Conservation (phyloP, 495 filamentous ascomycete species). For the Podospora comata region DNA sequence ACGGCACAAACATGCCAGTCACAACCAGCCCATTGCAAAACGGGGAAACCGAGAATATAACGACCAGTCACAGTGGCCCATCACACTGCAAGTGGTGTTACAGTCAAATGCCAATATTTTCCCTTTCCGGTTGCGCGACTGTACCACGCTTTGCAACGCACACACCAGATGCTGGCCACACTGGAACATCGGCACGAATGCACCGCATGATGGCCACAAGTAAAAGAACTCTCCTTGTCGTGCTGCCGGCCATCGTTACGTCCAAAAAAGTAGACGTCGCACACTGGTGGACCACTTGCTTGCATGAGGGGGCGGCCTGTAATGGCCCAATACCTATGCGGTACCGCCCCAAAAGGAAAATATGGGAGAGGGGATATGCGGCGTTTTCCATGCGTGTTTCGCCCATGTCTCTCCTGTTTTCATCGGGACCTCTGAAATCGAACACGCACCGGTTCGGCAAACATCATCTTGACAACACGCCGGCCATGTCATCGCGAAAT, state of each 20-base stretch:
- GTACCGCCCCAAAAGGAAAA: background rate
- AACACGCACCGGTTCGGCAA: background rate
- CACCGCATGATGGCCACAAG: background rate
- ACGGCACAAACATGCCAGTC: background rate
- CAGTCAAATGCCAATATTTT: background rate
- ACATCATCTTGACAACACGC: background rate
- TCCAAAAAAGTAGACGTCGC: background rate
- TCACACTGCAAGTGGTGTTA: background rate
- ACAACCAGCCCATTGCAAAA: background rate
- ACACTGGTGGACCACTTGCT: conserved; percentile 5
- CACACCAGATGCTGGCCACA: background rate
- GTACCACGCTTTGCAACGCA: background rate
- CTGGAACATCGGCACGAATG: background rate
- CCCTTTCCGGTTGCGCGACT: background rate
- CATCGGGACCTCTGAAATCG: background rate
- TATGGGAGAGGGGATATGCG: conserved; percentile 1
- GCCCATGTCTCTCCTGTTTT: background rate
- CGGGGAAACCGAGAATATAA: background rate
- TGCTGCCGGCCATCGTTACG: background rate
- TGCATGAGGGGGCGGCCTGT: background rate
- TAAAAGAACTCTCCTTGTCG: background rate
- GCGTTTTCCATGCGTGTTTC: background rate
- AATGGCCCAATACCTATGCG: background rate
- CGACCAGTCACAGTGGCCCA: background rate
- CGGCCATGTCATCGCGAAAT: background rate